phyloP scores from a whole-genome alignment of 2,329 filamentous ascomycete species.

The Penicillium sp. region DNA sequence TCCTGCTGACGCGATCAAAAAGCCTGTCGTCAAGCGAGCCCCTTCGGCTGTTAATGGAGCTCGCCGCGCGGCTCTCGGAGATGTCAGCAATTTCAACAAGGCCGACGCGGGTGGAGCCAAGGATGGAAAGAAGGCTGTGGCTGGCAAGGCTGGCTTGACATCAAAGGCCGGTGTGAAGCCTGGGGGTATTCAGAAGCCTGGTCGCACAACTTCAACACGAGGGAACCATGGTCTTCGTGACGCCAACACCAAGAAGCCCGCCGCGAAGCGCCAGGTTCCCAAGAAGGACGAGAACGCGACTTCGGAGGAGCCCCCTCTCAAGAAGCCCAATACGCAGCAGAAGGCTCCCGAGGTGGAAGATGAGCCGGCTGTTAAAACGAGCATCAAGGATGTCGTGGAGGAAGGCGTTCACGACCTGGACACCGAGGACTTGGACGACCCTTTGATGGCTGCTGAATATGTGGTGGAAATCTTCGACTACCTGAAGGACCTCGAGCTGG shows the following conservation, averaged over 20 bases:
- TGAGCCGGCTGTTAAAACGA: slow-evolving; percentile 17
- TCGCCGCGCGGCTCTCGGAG: slow-evolving; percentile 73
- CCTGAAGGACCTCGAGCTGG: slow-evolving; percentile 77
- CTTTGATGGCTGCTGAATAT: slow-evolving; percentile 97
- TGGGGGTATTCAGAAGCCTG: slow-evolving; percentile 75
- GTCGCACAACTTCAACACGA: slow-evolving; percentile 59
- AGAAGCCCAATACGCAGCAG: slow-evolving; percentile 62
- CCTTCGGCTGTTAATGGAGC: slow-evolving; percentile 49
- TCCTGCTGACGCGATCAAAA: slow-evolving; percentile 60
- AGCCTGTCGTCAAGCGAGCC: slow-evolving; percentile 68
- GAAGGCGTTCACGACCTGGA: slow-evolving; percentile 63
- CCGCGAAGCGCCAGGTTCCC: slow-evolving; percentile 67
- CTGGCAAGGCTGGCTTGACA: slow-evolving; percentile 64
- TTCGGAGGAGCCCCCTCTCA: slow-evolving; percentile 64
- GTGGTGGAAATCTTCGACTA: slow-evolving; percentile 98
- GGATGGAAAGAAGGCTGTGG: slow-evolving; percentile 71
- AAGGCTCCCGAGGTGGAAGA: slow-evolving; percentile 25
- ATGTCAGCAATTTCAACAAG: slow-evolving; percentile 94
- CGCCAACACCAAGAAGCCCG: slow-evolving; percentile 61
- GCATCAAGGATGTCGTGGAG: slow-evolving; percentile 39
- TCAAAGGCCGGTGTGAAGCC: slow-evolving; percentile 76
- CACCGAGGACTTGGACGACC: slow-evolving; percentile 84
- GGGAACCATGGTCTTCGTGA: slow-evolving; percentile 66
- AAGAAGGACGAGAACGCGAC: slow-evolving; percentile 59
- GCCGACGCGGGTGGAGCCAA: slow-evolving; percentile 53